Conservation (phyloP, 2,329 filamentous ascomycete species). For the Aspergillus proliferans region DNA sequence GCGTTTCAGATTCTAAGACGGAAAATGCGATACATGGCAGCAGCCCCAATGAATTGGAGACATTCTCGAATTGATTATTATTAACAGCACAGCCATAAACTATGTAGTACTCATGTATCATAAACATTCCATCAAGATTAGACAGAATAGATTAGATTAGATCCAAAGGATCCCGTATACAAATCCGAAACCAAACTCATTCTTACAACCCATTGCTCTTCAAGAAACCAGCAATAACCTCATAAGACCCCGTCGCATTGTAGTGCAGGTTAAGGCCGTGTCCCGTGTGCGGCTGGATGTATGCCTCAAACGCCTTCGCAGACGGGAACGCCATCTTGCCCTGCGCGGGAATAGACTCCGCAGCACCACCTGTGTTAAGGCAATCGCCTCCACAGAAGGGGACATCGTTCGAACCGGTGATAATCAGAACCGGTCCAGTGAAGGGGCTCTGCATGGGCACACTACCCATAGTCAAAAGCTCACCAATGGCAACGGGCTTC, state of each 20-base stretch:
- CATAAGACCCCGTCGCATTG: slow-evolving; percentile 20
- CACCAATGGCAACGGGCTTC: slow-evolving; percentile 20
- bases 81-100: too few species aligned
- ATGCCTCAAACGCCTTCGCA: slow-evolving; percentile 15
- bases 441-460: slow-evolving; percentile 10
- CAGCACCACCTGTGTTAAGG: slow-evolving; percentile 12
- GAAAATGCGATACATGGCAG: too few species aligned
- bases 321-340: slow-evolving; percentile 6
- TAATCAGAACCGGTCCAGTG: slow-evolving; percentile 18
- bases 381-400: slow-evolving; percentile 23
- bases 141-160: too few species aligned
- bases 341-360: slow-evolving; percentile 8
- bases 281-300: slow-evolving; percentile 19
- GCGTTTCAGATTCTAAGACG: too few species aligned
- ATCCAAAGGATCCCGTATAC: neutral
- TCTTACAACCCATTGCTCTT: neutral
- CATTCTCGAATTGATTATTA: too few species aligned
- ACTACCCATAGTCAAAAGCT: slow-evolving; percentile 17
- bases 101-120: too few species aligned
- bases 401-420: slow-evolving; percentile 16
- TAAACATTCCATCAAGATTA: too few species aligned
- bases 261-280: slow-evolving; percentile 26
- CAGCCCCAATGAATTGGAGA: too few species aligned
- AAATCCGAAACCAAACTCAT: neutral
- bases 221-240: slow-evolving; percentile 4